Percentiles rank a stretch among this genome's conserved stretches.
phyloP scores from a whole-genome alignment of 2,329 filamentous ascomycete genomes.

The Pezicula radicicola region DNA sequence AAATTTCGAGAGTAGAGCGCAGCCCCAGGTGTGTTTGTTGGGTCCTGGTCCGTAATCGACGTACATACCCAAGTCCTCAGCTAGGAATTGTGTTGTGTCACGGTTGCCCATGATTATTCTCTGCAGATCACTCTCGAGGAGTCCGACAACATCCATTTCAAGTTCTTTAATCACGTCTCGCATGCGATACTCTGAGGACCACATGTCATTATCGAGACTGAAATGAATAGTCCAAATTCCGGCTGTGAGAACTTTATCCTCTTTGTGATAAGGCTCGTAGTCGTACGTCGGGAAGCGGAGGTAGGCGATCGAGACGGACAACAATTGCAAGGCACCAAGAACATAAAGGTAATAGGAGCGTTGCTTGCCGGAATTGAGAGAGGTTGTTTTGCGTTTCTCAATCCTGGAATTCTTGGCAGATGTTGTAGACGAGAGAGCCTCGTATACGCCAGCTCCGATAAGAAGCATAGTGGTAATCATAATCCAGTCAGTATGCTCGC shows the following conservation, averaged over 20 bases:
- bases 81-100: conserved; percentile 90
- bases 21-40: conserved; percentile 98
- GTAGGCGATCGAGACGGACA: conserved; percentile 79
- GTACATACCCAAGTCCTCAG: conserved; percentile 97
- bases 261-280: conserved; percentile 83
- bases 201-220: conserved; percentile 97
- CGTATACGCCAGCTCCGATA: conserved; percentile 83
- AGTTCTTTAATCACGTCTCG: conserved; percentile 86
- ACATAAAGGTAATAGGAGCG: conserved; percentile 69
- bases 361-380: conserved; percentile 42
- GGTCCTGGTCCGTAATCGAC: conserved; percentile 95
- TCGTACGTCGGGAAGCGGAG: conserved; percentile 90
- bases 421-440: conserved; percentile 47
- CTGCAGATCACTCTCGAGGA: conserved; percentile 89
- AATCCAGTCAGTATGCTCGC: conserved; percentile 94
- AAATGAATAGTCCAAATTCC: conserved; percentile 99
- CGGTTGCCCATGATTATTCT: conserved; percentile 99
- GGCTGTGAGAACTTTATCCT: conserved; percentile 84
- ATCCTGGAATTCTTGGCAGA: conserved; percentile 23
- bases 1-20: conserved; percentile 91
- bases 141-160: conserved; percentile 96
- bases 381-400: conserved; percentile 22
- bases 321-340: conserved; percentile 72
- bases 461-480: conserved; percentile 83
- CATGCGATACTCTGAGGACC: conserved; percentile 93